These are phyloP conservation scores for Termitomyces sp. DNA, from an alignment of 768 basidiomycete species.

Conservation along the genomic window DNA sequence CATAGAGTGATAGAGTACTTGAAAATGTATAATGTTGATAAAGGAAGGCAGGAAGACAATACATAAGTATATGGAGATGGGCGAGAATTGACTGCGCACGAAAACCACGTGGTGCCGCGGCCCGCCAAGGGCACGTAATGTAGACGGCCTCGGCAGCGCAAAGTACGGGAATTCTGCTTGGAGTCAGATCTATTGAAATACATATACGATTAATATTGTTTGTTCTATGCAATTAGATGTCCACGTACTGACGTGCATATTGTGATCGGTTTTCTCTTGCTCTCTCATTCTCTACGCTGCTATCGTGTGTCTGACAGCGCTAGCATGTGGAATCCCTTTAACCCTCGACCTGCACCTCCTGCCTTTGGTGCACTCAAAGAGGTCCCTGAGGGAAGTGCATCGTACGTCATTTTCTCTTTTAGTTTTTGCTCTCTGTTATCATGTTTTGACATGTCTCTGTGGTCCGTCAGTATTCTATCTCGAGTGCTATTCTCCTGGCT, in stretches of 20 bases:
- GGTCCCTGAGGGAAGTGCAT: slow-evolving; percentile 13
- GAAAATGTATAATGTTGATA: neutral
- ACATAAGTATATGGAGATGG: neutral
- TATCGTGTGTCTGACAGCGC: neutral
- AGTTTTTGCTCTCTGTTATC: neutral
- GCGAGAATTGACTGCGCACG: neutral
- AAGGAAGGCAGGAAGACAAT: neutral
- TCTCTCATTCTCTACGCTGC: neutral
- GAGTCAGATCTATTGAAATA: neutral
- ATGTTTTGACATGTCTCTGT: neutral
- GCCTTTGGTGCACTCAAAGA: slow-evolving; percentile 15
- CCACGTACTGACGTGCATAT: neutral
- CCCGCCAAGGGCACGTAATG: neutral
- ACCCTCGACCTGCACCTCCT: slow-evolving; percentile 16
- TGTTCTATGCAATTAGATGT: neutral
- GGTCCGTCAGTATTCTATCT: slow-evolving; percentile 25
- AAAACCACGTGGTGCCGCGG: neutral
- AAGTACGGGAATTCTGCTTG: neutral
- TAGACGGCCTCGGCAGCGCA: neutral
- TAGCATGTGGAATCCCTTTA: slow-evolving; percentile 17
- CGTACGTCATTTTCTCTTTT: slow-evolving; percentile 6
- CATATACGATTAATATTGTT: neutral
- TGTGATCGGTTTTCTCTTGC: neutral
- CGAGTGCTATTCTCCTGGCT: slow-evolving; percentile 43
- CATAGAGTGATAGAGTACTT: neutral